Evolutionary conservation across 1,284 basidiomycete genomes (phyloP).

Genomic region (Rhodotorula sp.): DNA sequence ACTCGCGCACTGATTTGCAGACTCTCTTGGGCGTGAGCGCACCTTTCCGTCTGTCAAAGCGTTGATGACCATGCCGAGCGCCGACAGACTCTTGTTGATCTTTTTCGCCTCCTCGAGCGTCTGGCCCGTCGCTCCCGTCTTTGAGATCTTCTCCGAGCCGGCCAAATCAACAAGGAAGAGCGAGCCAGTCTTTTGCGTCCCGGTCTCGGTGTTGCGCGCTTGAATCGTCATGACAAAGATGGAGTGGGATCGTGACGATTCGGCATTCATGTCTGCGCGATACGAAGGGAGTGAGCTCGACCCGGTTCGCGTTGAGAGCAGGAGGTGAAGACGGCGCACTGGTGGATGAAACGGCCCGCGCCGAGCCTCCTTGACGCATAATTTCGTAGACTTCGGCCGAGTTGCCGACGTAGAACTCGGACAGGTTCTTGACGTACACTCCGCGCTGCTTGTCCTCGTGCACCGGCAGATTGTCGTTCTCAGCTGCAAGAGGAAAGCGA

Average conservation of each 20-base stretch:
- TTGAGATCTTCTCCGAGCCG: conserved; percentile 98
- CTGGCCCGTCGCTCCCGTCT: conserved; percentile 98
- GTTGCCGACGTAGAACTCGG: conserved; percentile 96
- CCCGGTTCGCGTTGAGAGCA: neutral
- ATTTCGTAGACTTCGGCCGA: conserved; percentile 98
- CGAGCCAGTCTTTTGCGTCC: conserved; percentile 93
- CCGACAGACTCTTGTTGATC: conserved; percentile 98
- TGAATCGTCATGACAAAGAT: conserved; percentile 98
- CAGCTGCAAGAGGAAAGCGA: conserved; percentile 59
- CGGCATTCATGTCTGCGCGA: conserved; percentile 92
- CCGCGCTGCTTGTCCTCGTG: conserved; percentile 98
- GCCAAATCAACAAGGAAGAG: conserved; percentile 97
- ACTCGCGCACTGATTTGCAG: neutral
- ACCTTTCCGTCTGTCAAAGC: conserved; percentile 95
- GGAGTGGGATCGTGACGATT: conserved; percentile 97
- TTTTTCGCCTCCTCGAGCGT: conserved; percentile 99
- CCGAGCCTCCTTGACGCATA: conserved; percentile 91
- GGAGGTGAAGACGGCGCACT: conserved; percentile 59
- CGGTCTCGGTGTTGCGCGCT: conserved; percentile 90
- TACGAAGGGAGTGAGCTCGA: neutral
- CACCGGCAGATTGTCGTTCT: conserved; percentile 97
- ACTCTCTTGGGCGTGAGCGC: conserved; percentile 38
- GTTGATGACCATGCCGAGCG: conserved; percentile 99
- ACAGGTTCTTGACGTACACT: conserved; percentile 96
- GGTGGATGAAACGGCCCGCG: conserved; percentile 90